These are phyloP conservation scores for Bisporella sp. DNA, from an alignment of 2,329 filamentous ascomycete species.

Conservation along the genomic window DNA sequence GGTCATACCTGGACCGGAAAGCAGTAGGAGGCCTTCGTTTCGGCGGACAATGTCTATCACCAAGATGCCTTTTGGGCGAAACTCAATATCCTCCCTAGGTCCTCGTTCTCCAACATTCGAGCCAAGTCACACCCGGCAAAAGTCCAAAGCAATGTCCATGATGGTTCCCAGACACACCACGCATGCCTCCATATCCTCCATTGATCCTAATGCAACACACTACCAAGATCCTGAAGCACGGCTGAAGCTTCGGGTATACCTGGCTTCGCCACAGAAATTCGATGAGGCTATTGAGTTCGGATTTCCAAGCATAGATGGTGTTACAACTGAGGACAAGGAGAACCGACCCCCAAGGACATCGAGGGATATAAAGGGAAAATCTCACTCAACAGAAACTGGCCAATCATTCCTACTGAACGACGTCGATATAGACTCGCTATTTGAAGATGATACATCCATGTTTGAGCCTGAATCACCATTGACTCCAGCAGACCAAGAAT, in stretches of 20 bases:
- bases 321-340: constrained; percentile 29
- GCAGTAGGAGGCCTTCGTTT: constrained; percentile 51
- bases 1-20: constrained; percentile 36
- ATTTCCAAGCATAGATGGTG: constrained; percentile 60
- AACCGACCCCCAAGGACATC: constrained; percentile 18
- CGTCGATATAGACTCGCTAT: constrained; percentile 44
- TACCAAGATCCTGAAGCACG: constrained; percentile 88
- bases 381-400: constrained; percentile 39
- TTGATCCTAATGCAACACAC: constrained; percentile 70
- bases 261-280: constrained; percentile 88
- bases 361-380: constrained; percentile 22
- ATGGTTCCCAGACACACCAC: constrained; percentile 35
- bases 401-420: constrained; percentile 52
- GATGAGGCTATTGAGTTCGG: constrained; percentile 93
- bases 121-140: constrained; percentile 29
- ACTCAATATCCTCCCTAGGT: constrained; percentile 33
- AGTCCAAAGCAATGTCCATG: constrained; percentile 48
- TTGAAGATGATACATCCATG: constrained; percentile 48
- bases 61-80: constrained; percentile 55
- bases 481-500: constrained; percentile 24
- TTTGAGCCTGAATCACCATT: constrained; percentile 48
- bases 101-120: constrained; percentile 26
- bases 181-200: constrained; percentile 39
- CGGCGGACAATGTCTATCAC: constrained; percentile 67
- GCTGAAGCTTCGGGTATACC: constrained; percentile 75